phyloP scores from a whole-genome alignment of 805 yeast genomes.

The Candida morakotiae region DNA sequence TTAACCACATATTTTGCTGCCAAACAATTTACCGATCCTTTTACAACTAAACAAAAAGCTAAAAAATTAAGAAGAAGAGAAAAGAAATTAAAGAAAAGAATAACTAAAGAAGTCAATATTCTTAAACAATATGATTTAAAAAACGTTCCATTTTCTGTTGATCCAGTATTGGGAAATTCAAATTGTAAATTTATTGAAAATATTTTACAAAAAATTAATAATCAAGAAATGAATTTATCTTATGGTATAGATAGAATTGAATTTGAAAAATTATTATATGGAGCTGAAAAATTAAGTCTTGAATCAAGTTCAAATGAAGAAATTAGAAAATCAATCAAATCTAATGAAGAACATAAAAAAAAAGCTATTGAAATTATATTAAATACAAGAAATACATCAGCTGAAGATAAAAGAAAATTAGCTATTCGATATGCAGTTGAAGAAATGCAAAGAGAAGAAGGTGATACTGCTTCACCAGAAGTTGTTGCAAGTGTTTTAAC shows the following conservation, averaged over 20 bases:
- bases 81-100: constrained; percentile 36
- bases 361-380: constrained; percentile 69
- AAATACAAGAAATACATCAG: constrained; percentile 66
- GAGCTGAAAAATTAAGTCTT: constrained; percentile 65
- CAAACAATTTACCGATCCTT: constrained; percentile 30
- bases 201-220: constrained; percentile 60
- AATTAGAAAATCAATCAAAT: constrained; percentile 22
- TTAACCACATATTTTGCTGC: constrained; percentile 28
- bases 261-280: constrained; percentile 70
- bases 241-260: constrained; percentile 57
- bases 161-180: constrained; percentile 80
- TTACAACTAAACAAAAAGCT: constrained; percentile 28
- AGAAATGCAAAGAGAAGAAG: constrained; percentile 80
- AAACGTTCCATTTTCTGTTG: constrained; percentile 42
- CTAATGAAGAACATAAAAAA: constrained; percentile 51
- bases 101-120: constrained; percentile 36
- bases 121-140: constrained; percentile 34
- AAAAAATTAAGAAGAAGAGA: constrained; percentile 36
- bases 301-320: constrained; percentile 31
- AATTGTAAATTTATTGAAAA: constrained; percentile 66
- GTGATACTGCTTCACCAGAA: constrained; percentile 93
- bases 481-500: constrained; percentile 93
- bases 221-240: constrained; percentile 55
- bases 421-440: constrained; percentile 63
- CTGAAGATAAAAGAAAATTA: constrained; percentile 51